Evolutionary conservation across 352 stramenopile species (phyloP).

Genomic region (Salisapilia sapeloensis): DNA sequence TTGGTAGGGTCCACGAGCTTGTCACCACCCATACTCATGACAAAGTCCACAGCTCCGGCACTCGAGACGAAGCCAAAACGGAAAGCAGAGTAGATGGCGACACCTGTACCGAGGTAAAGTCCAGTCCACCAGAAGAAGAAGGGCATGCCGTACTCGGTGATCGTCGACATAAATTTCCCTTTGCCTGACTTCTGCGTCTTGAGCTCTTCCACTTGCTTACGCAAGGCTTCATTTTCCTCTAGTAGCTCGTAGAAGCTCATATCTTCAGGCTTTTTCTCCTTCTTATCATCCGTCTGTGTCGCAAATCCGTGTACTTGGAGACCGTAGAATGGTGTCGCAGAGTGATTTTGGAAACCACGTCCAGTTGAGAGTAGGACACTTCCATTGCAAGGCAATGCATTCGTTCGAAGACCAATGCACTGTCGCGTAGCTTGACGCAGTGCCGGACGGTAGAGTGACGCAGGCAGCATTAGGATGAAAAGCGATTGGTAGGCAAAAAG

Average conservation of each 20-base stretch:
- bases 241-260: conserved; percentile 47
- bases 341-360: no score
- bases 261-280: conserved; percentile 7
- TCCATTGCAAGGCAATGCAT: no score
- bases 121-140: conserved; percentile 74
- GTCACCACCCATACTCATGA: conserved; percentile 69
- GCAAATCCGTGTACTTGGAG: conserved; percentile 34
- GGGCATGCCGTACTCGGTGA: conserved; percentile 74
- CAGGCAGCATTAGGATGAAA: no score
- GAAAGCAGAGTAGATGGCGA: conserved; percentile 65
- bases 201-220: conserved; percentile 48
- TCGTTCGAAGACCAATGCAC: no score
- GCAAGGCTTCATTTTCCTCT: conserved; percentile 49
- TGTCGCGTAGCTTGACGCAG: no score
- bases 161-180: conserved; percentile 53
- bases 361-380: no score
- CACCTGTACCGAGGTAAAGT: conserved; percentile 50
- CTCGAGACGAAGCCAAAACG: conserved; percentile 49
- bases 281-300: conserved; percentile 15
- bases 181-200: conserved; percentile 45
- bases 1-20: conserved; percentile 47
- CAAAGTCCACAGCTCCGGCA: conserved; percentile 66
- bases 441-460: no score
- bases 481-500: no score
- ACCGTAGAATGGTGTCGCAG: no score